These are phyloP conservation scores for Tardiomyces depauwii DNA, from an alignment of 1,139 yeast genomes.

Conservation along the genomic window DNA sequence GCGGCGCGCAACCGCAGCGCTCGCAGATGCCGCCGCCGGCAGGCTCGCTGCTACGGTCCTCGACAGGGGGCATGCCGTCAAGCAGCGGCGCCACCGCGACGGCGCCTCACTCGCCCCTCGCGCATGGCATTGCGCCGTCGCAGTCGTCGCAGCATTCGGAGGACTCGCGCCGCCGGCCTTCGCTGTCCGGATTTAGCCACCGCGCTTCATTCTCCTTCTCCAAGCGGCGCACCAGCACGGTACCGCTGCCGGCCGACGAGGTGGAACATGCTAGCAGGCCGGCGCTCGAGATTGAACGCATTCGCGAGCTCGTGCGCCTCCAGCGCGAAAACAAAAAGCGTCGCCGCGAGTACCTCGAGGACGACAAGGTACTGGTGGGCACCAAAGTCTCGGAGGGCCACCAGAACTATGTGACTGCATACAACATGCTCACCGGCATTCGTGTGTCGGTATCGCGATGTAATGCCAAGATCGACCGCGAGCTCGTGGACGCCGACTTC, in stretches of 20 bases:
- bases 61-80: no score
- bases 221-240: neutral
- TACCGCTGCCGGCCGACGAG: neutral
- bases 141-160: neutral
- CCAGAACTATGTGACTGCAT: constrained; percentile 86
- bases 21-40: neutral
- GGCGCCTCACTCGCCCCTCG: neutral
- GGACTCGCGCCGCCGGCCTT: neutral
- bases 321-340: constrained; percentile 34
- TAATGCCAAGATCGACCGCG: constrained; percentile 68
- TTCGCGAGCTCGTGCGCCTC: constrained; percentile 22
- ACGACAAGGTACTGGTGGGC: constrained; percentile 61
- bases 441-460: constrained; percentile 90
- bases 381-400: constrained; percentile 87
- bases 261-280: neutral
- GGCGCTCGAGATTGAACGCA: constrained; percentile 16
- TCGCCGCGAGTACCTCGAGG: constrained; percentile 37
- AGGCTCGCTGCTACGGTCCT: no score
- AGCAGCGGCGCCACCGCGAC: neutral
- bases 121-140: neutral
- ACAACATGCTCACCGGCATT: constrained; percentile 94
- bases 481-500: constrained; percentile 62
- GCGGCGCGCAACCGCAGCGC: neutral
- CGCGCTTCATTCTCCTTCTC: neutral
- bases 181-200: neutral